phyloP scores from a whole-genome alignment of 768 basidiomycete species.

The Leccinum sublutescens region DNA sequence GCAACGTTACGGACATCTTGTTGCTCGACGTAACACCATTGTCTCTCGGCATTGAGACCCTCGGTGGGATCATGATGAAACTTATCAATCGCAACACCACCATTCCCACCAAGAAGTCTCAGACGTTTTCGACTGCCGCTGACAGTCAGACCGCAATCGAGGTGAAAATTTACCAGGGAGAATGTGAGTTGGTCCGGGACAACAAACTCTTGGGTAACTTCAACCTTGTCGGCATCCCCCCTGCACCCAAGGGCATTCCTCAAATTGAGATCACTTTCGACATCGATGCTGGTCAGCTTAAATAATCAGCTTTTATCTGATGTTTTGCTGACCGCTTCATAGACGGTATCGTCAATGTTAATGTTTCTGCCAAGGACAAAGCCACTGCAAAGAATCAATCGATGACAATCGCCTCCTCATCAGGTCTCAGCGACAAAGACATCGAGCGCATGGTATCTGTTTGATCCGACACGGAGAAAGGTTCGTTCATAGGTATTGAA shows the following conservation, averaged over 20 bases:
- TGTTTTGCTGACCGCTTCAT: slow-evolving; percentile 1
- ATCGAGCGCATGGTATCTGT: slow-evolving; percentile 98
- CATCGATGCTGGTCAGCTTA: slow-evolving; percentile 81
- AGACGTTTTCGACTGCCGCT: slow-evolving; percentile 97
- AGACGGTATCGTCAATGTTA: slow-evolving; percentile 98
- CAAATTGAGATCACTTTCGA: slow-evolving; percentile 91
- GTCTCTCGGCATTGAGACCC: slow-evolving; percentile 94
- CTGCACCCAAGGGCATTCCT: slow-evolving; percentile 71
- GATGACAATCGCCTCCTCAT: slow-evolving; percentile 97
- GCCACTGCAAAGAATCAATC: slow-evolving; percentile 89
- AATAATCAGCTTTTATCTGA: neutral
- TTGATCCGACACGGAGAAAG: slow-evolving; percentile 94
- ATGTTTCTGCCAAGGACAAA: slow-evolving; percentile 95
- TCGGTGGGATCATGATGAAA: slow-evolving; percentile 99
- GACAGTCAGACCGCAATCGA: slow-evolving; percentile 99
- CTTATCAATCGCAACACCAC: slow-evolving; percentile 98
- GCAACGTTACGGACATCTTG: slow-evolving; percentile 93
- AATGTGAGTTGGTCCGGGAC: slow-evolving; percentile 97
- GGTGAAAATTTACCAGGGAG: slow-evolving; percentile 99
- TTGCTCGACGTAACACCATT: slow-evolving; percentile 95
- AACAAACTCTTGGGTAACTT: slow-evolving; percentile 99
- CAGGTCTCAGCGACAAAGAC: slow-evolving; percentile 93
- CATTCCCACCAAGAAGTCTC: slow-evolving; percentile 99
- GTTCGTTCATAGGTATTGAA: slow-evolving; percentile 36
- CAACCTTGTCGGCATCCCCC: slow-evolving; percentile 97